A percentile compares a stretch with the other conserved stretches of the same genome.
Evolutionary conservation across 1,284 basidiomycete genomes (phyloP).

Genomic region (Pterulicium gracile): DNA sequence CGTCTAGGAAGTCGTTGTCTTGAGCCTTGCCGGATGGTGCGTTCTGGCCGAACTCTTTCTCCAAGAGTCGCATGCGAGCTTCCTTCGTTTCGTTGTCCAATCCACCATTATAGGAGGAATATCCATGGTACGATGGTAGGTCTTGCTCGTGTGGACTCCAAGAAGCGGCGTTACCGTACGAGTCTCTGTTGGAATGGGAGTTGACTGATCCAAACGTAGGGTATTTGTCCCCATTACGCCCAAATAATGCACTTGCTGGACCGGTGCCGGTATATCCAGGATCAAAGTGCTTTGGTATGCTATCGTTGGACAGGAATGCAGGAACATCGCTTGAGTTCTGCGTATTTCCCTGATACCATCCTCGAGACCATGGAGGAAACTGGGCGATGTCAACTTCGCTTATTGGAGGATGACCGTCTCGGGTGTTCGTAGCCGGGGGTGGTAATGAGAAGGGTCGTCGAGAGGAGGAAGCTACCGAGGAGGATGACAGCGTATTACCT

Average conservation of each 20-base stretch:
- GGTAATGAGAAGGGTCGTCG: constrained; percentile 41
- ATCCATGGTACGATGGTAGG: constrained; percentile 11
- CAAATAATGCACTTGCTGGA: background rate
- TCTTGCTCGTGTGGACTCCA: background rate
- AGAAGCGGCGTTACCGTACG: background rate
- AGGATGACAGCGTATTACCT: constrained; percentile 30
- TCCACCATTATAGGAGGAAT: background rate
- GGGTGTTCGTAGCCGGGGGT: constrained; percentile 14
- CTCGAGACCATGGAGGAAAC: background rate
- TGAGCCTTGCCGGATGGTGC: constrained; percentile 14
- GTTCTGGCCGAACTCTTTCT: constrained; percentile 44
- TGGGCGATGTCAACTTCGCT: background rate
- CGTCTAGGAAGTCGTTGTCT: constrained; percentile 24
- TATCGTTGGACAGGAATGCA: background rate
- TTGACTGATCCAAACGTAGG: background rate
- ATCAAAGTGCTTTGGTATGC: background rate
- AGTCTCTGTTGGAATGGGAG: background rate
- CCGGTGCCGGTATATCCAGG: background rate
- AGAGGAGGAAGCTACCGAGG: constrained; percentile 18
- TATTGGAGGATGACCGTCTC: background rate
- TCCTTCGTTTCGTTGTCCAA: constrained; percentile 32
- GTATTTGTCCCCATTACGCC: background rate
- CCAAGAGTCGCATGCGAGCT: constrained; percentile 58
- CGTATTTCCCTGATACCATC: background rate
- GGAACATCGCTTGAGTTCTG: background rate